Base-by-base conservation (phyloP, 1,284 basidiomycete species). In the Spongispora temasekensis region DNA sequence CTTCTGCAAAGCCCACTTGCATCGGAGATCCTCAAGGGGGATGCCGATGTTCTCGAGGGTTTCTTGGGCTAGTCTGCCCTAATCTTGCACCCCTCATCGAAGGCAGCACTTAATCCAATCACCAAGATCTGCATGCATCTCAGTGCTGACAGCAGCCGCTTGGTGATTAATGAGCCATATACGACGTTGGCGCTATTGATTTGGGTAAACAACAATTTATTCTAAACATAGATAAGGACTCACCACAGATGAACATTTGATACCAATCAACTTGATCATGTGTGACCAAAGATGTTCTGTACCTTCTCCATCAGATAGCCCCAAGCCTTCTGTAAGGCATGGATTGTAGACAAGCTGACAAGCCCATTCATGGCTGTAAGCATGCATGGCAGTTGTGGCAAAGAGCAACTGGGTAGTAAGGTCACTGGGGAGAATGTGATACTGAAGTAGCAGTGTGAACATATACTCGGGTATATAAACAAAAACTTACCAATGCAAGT, bases 1-100 rank as follows among this genome's bases (percentile, higher is more conserved):
- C 21, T 46, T 57, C 12, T 62, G 59, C 6, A 32, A 53, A 31
- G 55, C 56, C 78, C 78, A 79, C 27, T 79, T 64, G 27, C 12
- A 58, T 34, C 9, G 4, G 5, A 51, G 28, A n/a, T 51, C 48
- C 48, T 51, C 21, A 1, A 30, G n/a, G n/a, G 5, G 19, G 12
- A 31, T 31, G 28, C 28, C 48, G 13, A 15, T n/a, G 17, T 51
- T n/a, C 17, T 51, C 28, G 8, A 51, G 13, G 19, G 19, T 15
- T 7, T 51, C 4, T 19, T 57, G 21, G 0, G 65, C 68, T 8
- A 58, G 35, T 2, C 6, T 46, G 2, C 57, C 59, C 35, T 71
- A 67, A 0, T 19, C 53, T 13, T 61, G 48, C 8, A 72, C 57
- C 10, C 68, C 65, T 12, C 64, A 55, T 1, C n/a, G 27, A 23